Percentiles rank a stretch among this genome's conserved stretches.
Evolutionary conservation across 805 yeast genomes (phyloP).

Genomic region (Cyberlindnera nakhonratchasimensis): DNA sequence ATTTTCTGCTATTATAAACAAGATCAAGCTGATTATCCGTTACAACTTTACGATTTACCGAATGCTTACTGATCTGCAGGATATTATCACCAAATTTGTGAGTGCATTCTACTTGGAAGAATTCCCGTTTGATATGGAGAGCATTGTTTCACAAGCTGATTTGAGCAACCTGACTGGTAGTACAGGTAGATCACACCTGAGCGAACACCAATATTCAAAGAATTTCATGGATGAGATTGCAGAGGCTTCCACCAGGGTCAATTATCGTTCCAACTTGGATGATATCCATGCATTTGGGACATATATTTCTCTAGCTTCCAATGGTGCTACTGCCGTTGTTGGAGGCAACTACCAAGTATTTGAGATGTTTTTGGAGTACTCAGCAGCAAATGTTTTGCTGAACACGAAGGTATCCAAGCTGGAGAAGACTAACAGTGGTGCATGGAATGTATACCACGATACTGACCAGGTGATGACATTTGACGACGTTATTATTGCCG

Average conservation of each 20-base stretch:
- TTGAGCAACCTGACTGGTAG: conserved; percentile 23
- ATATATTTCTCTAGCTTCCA: conserved; percentile 38
- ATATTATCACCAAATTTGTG: conserved; percentile 30
- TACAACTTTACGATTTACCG: conserved; percentile 32
- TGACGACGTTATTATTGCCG: conserved; percentile 44
- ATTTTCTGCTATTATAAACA: not conserved
- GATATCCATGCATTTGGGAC: conserved; percentile 44
- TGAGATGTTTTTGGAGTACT: conserved; percentile 34
- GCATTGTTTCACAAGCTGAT: conserved; percentile 19
- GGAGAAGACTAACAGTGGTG: conserved; percentile 5
- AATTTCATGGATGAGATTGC: conserved; percentile 31
- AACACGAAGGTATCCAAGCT: conserved; percentile 30
- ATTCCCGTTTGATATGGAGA: conserved; percentile 35
- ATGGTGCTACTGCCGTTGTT: conserved; percentile 31
- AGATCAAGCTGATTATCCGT: conserved; percentile 26
- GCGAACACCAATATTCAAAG: conserved; percentile 23
- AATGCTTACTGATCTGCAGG: conserved; percentile 19
- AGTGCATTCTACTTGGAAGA: conserved; percentile 26
- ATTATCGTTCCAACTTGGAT: conserved; percentile 40
- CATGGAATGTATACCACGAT: conserved; percentile 15
- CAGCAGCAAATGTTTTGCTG: conserved; percentile 33
- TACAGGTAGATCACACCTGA: conserved; percentile 29
- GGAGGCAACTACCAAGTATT: conserved; percentile 48
- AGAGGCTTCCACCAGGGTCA: conserved; percentile 41
- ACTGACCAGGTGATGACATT: conserved; percentile 23